A percentile compares a stretch with the other conserved stretches of the same genome.
These are phyloP conservation scores for Exophiala oligosperma DNA, from an alignment of 2,329 filamentous ascomycete genomes.

Conservation along the genomic window DNA sequence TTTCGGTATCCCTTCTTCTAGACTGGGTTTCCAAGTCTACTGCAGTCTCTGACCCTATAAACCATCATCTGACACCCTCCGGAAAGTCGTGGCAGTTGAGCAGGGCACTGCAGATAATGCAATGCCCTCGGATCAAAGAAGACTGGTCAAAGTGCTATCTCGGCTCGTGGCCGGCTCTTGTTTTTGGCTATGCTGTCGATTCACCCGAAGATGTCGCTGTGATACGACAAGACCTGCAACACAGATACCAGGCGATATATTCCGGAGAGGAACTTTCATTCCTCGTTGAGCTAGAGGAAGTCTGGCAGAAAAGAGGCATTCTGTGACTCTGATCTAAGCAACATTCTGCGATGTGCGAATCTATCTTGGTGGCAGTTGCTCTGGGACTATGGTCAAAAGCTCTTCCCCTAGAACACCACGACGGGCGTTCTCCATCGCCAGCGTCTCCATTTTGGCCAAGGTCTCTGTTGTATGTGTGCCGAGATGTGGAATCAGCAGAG, in stretches of 20 bases:
- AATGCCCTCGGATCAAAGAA: conserved; percentile 15
- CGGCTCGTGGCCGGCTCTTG: conserved; percentile 21
- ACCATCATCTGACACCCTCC: conserved; percentile 5
- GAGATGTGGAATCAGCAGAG: conserved; percentile 70
- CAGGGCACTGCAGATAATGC: conserved; percentile 17
- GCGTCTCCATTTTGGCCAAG: no score
- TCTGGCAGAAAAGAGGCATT: conserved; percentile 18
- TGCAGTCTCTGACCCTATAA: not conserved
- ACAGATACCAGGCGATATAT: conserved; percentile 10
- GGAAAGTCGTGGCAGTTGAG: conserved; percentile 18
- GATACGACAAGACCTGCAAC: conserved; percentile 12
- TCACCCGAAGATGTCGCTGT: conserved; percentile 13
- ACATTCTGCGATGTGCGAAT: not conserved
- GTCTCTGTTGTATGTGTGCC: conserved; percentile 73
- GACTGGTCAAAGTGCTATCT: conserved; percentile 22
- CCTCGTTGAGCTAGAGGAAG: conserved; percentile 14
- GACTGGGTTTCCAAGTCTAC: conserved; percentile 14
- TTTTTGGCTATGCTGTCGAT: conserved; percentile 21
- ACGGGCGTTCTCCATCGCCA: no score
- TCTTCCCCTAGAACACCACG: no score
- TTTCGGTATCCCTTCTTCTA: conserved; percentile 18
- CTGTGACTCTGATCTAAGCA: not conserved
- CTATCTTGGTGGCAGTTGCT: no score
- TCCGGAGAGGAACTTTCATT: conserved; percentile 15
- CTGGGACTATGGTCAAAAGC: no score